A percentile compares a stretch with the other conserved stretches of the same genome.
Evolutionary conservation across 139 green algal species (phyloP).

Genomic region (Medakamo hakoo): DNA sequence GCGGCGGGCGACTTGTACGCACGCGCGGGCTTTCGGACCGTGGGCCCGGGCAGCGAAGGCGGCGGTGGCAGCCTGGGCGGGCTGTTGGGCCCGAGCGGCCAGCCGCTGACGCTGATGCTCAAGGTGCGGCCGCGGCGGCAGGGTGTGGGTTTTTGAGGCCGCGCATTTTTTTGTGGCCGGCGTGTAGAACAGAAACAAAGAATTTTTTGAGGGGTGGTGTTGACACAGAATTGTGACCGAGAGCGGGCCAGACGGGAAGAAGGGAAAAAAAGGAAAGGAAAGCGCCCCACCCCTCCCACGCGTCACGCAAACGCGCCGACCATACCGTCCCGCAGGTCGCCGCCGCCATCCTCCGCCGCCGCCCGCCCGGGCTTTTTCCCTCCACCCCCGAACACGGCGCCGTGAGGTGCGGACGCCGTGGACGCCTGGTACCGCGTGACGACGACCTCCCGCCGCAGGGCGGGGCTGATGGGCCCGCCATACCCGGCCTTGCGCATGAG

Average conservation of each 20-base stretch:
- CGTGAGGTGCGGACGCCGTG: no score
- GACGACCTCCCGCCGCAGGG: constrained; percentile 5
- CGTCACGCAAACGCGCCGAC: not conserved
- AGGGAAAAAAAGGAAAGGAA: not conserved
- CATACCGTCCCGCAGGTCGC: not conserved
- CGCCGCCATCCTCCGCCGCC: not conserved
- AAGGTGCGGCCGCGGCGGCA: not conserved
- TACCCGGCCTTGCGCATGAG: constrained; percentile 51
- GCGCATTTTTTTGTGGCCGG: not conserved
- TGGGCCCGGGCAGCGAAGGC: not conserved
- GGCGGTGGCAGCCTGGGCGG: no score
- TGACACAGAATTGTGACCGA: no score
- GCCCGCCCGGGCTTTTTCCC: not conserved
- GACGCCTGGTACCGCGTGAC: constrained; percentile 37
- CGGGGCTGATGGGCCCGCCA: constrained; percentile 4
- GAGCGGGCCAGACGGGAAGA: no score
- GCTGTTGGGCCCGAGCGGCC: no score
- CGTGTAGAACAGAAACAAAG: not conserved
- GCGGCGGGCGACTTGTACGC: not conserved
- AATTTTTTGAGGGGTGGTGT: no score
- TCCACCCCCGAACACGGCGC: no score
- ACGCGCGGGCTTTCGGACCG: not conserved
- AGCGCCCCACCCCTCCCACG: not conserved
- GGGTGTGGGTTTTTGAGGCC: not conserved
- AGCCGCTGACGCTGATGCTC: not conserved